phyloP scores from a whole-genome alignment of 176 grass and related monocot genomes.

The Cymbopogon citratus region DNA sequence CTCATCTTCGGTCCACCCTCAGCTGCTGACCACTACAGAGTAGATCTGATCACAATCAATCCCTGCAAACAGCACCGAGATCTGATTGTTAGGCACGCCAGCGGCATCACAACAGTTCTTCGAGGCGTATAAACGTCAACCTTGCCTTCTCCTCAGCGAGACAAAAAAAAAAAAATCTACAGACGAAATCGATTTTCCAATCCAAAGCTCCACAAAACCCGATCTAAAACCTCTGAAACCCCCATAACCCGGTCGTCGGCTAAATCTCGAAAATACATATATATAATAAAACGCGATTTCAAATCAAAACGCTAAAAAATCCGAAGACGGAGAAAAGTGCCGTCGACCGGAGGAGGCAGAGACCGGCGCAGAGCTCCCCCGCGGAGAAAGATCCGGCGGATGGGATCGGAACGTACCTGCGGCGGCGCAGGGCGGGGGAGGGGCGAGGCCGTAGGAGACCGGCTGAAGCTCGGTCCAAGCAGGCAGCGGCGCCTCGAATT shows the following conservation, averaged over 20 bases:
- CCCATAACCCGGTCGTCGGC: not conserved
- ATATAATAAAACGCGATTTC: not conserved
- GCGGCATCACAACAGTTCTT: not conserved
- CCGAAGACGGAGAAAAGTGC: not conserved
- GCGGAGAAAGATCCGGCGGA: not conserved
- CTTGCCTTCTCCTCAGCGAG: not conserved
- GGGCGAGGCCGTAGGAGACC: not conserved
- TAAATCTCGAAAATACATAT: not conserved
- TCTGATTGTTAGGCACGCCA: not conserved
- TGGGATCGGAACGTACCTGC: slow-evolving; percentile 21
- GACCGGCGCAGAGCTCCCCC: not conserved
- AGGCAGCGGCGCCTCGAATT: not conserved
- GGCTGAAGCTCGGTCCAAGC: not conserved
- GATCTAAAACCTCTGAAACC: slow-evolving; percentile 32
- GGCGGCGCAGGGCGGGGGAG: not conserved
- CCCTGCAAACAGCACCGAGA: slow-evolving; percentile 26
- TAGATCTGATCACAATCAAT: slow-evolving; percentile 19
- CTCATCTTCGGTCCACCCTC: not conserved
- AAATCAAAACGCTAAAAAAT: not conserved
- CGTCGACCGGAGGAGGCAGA: not conserved
- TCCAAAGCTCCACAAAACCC: not conserved
- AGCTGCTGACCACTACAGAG: not conserved
- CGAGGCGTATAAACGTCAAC: not conserved
- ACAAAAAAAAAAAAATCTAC: not conserved
- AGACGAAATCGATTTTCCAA: not conserved